A percentile compares a stretch with the other conserved stretches of the same genome.
These are phyloP conservation scores for Vicia villosa DNA, from an alignment of 306 rosid genomes.

Conservation along the genomic window DNA sequence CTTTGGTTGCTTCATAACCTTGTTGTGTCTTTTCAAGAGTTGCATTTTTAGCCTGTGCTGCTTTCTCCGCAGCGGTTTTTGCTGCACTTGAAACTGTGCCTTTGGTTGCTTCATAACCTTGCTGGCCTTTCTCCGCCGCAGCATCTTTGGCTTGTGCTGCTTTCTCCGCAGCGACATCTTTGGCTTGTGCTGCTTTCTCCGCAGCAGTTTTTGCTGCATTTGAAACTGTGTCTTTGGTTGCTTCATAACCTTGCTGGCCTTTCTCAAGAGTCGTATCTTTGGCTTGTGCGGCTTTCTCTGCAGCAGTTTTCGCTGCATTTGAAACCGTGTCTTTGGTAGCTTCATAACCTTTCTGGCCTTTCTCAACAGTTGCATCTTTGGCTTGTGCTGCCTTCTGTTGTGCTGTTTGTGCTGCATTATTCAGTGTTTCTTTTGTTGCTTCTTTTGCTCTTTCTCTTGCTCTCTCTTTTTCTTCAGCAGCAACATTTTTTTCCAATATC, in stretches of 20 bases:
- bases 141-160: neutral
- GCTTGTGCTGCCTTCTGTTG: slow-evolving; percentile 27
- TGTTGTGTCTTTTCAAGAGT: slow-evolving; percentile 43
- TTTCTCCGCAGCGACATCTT: neutral
- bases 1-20: slow-evolving; percentile 45
- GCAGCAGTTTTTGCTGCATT: too few relatives aligned
- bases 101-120: neutral
- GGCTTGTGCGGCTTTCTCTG: slow-evolving; percentile 34
- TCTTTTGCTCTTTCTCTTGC: slow-evolving; percentile 39
- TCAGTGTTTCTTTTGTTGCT: slow-evolving; percentile 37
- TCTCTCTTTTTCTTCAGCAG: neutral
- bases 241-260: slow-evolving; percentile 43
- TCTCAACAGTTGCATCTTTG: neutral
- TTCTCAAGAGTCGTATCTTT: slow-evolving; percentile 36
- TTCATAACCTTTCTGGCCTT: neutral
- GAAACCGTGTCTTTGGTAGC: neutral
- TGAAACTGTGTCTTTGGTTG: too few relatives aligned
- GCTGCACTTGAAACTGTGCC: neutral
- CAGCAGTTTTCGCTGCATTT: neutral
- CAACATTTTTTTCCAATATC: neutral
- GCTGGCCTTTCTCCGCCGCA: neutral
- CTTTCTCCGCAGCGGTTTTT: slow-evolving; percentile 30
- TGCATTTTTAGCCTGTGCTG: slow-evolving; percentile 18
- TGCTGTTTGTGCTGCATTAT: slow-evolving; percentile 32
- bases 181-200: neutral